phyloP scores from a whole-genome alignment of 129 eudicot species.

The Daucus carota region DNA sequence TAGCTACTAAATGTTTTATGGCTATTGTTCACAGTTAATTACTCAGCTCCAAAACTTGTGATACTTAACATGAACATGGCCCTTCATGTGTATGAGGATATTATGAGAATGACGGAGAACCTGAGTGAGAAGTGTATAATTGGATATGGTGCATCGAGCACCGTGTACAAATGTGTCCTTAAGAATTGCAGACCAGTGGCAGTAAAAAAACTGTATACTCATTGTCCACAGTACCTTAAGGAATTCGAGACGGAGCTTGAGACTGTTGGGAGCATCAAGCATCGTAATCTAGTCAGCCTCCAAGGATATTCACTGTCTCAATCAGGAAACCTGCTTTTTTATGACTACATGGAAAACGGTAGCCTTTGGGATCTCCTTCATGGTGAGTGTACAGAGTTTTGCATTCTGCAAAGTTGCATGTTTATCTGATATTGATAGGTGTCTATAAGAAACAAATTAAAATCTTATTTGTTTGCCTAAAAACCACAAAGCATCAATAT shows the following conservation, averaged over 20 bases:
- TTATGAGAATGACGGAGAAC: conserved; percentile 98
- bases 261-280: conserved; percentile 94
- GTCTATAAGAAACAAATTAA: background rate
- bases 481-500: background rate
- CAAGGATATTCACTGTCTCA: conserved; percentile 97
- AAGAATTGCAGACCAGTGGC: conserved; percentile 95
- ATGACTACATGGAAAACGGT: conserved; percentile 98
- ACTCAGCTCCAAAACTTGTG: conserved; percentile 89
- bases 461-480: background rate
- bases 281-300: conserved; percentile 81
- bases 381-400: conserved; percentile 37
- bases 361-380: conserved; percentile 99
- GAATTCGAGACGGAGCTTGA: conserved; percentile 92
- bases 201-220: conserved; percentile 72
- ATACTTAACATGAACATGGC: conserved; percentile 99
- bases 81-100: conserved; percentile 92
- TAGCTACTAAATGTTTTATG: background rate
- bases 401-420: background rate
- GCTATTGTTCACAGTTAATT: conserved; percentile 31
- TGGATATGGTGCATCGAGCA: conserved; percentile 96
- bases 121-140: conserved; percentile 80
- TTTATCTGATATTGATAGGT: background rate
- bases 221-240: conserved; percentile 62
- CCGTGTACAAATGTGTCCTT: conserved; percentile 91
- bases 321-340: conserved; percentile 78